Evolutionary conservation across 495 filamentous ascomycete genomes (phyloP), one percentile per base, ranked within the genome.

Genomic region (Parachaetomium inaequale): DNA sequence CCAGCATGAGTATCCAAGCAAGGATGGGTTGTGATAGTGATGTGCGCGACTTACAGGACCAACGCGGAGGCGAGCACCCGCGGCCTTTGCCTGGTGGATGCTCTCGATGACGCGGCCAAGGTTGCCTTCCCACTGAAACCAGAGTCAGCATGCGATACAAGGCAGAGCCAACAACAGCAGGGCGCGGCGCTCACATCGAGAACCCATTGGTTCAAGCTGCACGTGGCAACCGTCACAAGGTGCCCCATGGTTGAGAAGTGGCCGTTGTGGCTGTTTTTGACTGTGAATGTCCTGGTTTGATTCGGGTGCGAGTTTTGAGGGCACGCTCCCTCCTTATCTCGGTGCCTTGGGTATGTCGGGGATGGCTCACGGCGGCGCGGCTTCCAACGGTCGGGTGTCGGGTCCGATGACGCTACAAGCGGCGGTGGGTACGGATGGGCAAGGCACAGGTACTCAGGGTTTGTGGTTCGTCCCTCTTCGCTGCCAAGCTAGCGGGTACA

Each of bases 71-170:
- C 80, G 82, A 14, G 89, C 89, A 12, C 88, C 85, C 2, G 79
- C 80, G 11, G 72, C 80, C 71, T 93, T 96, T 26, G 92, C 89
- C 60, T 84, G 68, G 12, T 76, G 79, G 56, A 96, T 89, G 65
- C 82, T 85, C 72, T 92, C 81, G 57, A 91, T 87, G 63, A 95
- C 95, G 7, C 92, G 81, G 32, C 82, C 75, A 1, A 78, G 72
- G 67, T 96, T 96, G 23, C 92, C 92, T 65, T 88, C 85, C 70
- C 85, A 93, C 58, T 70, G 63, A 87, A 83, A 5, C 2, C 11
- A 15, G 25, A 10, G 19, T 52, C 34, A 53, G 58, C 28, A 11
- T 15, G 10, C n/a, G 15, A n/a, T 42, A 54, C 12, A 25, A 26
- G 11, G 1, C 31, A 21, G 6, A 23, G 10, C 1, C 4, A 23